A percentile compares a stretch with the other conserved stretches of the same genome.
Evolutionary conservation across 768 basidiomycete genomes (phyloP).

Genomic region (Suillus occidentalis): DNA sequence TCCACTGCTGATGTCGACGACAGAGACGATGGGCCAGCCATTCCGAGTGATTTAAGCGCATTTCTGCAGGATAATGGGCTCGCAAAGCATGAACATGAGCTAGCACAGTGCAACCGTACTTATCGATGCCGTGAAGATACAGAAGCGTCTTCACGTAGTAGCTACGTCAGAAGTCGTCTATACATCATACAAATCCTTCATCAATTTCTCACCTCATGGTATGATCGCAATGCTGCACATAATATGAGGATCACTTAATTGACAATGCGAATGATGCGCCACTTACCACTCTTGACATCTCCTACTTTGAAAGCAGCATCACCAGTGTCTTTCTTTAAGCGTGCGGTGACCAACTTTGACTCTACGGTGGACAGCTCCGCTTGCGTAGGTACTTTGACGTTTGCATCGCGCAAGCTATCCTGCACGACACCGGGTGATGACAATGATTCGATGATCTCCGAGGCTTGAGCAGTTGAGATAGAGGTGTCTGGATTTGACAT

Average conservation of each 20-base stretch:
- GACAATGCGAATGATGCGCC: neutral
- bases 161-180: constrained; percentile 9
- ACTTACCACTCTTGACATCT: constrained; percentile 58
- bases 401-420: constrained; percentile 18
- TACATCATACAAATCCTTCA: neutral
- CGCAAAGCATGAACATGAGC: neutral
- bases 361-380: constrained; percentile 32
- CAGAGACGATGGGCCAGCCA: constrained; percentile 19
- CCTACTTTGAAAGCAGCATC: constrained; percentile 73
- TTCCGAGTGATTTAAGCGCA: constrained; percentile 53
- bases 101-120: constrained; percentile 43
- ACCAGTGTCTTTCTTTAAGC: constrained; percentile 62
- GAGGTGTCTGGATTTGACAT: neutral
- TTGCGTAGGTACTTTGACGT: constrained; percentile 15
- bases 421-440: constrained; percentile 5
- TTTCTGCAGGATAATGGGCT: constrained; percentile 38
- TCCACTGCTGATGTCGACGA: constrained; percentile 23
- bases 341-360: constrained; percentile 59
- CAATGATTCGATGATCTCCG: constrained; percentile 1
- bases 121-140: constrained; percentile 76
- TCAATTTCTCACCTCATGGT: constrained; percentile 61
- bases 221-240: constrained; percentile 59
- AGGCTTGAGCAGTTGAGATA: neutral
- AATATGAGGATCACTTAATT: neutral
- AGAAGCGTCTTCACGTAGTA: constrained; percentile 53